phyloP scores from a whole-genome alignment of 1,284 basidiomycete species.

The Ceratobasidium sp. region DNA sequence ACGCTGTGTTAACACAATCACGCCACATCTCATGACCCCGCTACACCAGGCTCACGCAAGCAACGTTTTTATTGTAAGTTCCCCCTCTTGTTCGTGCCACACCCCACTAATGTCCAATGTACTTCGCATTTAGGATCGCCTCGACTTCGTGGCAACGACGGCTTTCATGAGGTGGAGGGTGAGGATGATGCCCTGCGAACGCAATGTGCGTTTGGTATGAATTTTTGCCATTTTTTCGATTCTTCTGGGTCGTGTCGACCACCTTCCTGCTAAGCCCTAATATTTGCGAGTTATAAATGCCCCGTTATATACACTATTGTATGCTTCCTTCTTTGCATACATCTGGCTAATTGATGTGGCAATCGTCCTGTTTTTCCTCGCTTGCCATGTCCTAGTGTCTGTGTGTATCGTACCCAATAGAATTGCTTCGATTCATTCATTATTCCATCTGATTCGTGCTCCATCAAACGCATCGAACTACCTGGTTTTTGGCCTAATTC shows the following conservation, averaged over 20 bases:
- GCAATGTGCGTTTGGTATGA: not conserved
- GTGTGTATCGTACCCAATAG: not conserved
- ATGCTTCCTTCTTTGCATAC: not conserved
- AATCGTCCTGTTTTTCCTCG: not conserved
- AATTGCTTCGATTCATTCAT: not conserved
- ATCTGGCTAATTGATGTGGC: not conserved
- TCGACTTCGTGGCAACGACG: too few relatives aligned
- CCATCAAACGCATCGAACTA: not conserved
- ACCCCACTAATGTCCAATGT: too few relatives aligned
- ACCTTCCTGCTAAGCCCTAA: not conserved
- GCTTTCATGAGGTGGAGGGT: conserved; percentile 10
- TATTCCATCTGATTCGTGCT: conserved; percentile 1
- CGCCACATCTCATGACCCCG: too few relatives aligned
- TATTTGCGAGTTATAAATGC: not conserved
- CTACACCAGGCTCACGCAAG: too few relatives aligned
- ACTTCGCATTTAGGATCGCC: too few relatives aligned
- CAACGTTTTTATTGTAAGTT: too few relatives aligned
- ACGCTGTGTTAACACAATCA: too few relatives aligned
- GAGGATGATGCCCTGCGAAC: not conserved
- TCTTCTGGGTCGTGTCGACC: not conserved
- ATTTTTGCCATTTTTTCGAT: not conserved
- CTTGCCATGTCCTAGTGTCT: not conserved
- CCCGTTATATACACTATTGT: too few relatives aligned
- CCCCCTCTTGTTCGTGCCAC: too few relatives aligned
- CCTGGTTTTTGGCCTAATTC: not conserved